Evolutionary conservation across 2,329 filamentous ascomycete species (phyloP), one percentile per base, ranked within the genome.

Genomic region (Amauroascus verrucosus): DNA sequence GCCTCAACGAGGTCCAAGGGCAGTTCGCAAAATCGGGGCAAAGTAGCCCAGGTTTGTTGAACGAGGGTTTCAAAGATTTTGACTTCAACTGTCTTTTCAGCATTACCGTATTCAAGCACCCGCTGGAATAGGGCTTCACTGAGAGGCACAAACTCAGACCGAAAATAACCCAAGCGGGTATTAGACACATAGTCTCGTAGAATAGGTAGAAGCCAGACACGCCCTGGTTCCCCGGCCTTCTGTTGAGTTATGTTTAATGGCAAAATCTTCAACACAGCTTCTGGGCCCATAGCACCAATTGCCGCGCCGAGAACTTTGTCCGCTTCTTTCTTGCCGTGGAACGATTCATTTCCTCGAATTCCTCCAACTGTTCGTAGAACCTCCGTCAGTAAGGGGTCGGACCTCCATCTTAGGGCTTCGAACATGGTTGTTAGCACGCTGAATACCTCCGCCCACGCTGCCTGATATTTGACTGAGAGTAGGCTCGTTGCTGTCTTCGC

Each of bases 51-150:
- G 40, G 91, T 90, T 66, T 98, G 93, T 61, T 94, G 86, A 7
- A 98, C 88, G 3, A 98, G 76, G 0, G 93, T 97, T 72, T 98
- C 91, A 66, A 93, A 98, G 55, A 98, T 94, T 76, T 98, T 98
- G 65, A 93, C 80, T 67, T 97, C 89, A 79, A 95, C 90, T 0
- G 88, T 93, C 76, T 95, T 96, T 65, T 91, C 86, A 13, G 81
- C 82, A 20, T 80, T 75, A 13, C 86, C 87, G 62, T 94, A 86
- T 57, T 95, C 85, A 45, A 95, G 74, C 4, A 97, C 86, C 59
- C 81, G 83, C 67, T 97, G 88, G 68, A 91, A 96, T 76, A 98
- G 86, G 48, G 80, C 73, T 67, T 95, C 86, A 66, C 91, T 97
- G 22, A 98, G 75, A 14, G 93, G 89, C 5, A 96, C 82, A 68